Evolutionary conservation across 371 early-diverging fungal species (phyloP).

Genomic region (Cokeromyces recurvatus): DNA sequence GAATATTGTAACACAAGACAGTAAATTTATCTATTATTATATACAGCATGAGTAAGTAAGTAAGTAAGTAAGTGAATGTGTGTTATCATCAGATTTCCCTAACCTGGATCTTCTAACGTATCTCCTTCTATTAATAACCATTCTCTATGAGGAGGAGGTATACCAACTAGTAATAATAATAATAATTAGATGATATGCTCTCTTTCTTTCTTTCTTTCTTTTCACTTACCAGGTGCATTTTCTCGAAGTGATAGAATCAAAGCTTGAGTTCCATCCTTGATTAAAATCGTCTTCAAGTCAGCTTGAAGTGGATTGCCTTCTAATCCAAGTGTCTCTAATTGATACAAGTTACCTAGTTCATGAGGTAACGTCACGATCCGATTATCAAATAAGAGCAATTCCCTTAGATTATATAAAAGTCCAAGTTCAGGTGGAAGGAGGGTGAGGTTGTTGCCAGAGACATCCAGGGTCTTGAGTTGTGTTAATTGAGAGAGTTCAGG

Average conservation of each 20-base stretch:
- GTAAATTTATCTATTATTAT: constrained; percentile 62
- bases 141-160: constrained; percentile 87
- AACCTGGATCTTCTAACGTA: constrained; percentile 28
- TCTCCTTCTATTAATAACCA: constrained; percentile 78
- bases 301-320: constrained; percentile 97
- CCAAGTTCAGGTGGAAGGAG: constrained; percentile 91
- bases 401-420: constrained; percentile 74
- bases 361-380: constrained; percentile 81
- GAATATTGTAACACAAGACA: constrained; percentile 93
- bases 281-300: constrained; percentile 73
- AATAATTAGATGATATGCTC: not conserved
- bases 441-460: constrained; percentile 88
- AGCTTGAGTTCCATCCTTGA: constrained; percentile 85
- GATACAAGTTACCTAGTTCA: constrained; percentile 92
- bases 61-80: too few species aligned
- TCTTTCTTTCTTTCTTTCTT: not conserved
- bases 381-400: constrained; percentile 94
- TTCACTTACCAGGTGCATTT: constrained; percentile 68
- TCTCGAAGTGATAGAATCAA: constrained; percentile 93
- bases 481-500: constrained; percentile 65
- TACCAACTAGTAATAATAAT: constrained; percentile 50
- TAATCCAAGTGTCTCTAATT: constrained; percentile 89
- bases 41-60: too few species aligned
- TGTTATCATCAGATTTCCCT: too few species aligned
- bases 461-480: constrained; percentile 71